Percentiles rank a stretch among this genome's conserved stretches.
Conservation (phyloP, 805 yeast species). For the Groenewaldozyma tartarivorans region DNA sequence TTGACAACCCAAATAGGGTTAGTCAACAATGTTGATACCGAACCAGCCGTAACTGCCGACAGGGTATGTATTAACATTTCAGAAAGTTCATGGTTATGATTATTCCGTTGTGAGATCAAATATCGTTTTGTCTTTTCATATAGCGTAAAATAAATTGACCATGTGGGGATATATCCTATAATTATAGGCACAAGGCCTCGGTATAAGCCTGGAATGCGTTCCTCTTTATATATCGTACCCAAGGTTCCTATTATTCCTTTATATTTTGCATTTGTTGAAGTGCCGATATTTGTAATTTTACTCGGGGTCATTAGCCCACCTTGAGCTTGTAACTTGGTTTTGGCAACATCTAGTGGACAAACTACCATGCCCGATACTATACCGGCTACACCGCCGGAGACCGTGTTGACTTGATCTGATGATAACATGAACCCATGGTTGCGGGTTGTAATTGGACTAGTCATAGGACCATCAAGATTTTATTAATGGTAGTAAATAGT, state of each 20-base stretch:
- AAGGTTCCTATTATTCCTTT: conserved; percentile 42
- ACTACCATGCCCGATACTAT: conserved; percentile 80
- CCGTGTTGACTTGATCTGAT: conserved; percentile 45
- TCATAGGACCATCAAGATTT: too few relatives aligned
- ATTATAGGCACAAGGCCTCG: conserved; percentile 89
- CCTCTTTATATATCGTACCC: conserved; percentile 57
- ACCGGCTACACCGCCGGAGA: conserved; percentile 92
- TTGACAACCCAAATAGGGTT: conserved; percentile 98
- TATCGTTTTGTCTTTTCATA: conserved; percentile 65
- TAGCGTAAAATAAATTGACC: conserved; percentile 92
- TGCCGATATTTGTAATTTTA: neutral
- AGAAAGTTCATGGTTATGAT: conserved; percentile 2
- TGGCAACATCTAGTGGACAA: conserved; percentile 93
- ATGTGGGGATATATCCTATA: conserved; percentile 90
- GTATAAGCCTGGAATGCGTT: conserved; percentile 76
- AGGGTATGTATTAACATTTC: conserved; percentile 27
- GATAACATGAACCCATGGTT: conserved; percentile 7
- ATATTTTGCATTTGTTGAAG: conserved; percentile 7
- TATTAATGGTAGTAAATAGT: too few relatives aligned
- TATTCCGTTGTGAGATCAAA: conserved; percentile 34
- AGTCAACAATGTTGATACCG: conserved; percentile 70
- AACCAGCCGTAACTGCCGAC: conserved; percentile 81
- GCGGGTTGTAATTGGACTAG: too few relatives aligned
- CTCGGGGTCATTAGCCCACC: conserved; percentile 37
- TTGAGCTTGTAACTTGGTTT: conserved; percentile 89